Evolutionary conservation across 352 stramenopile species (phyloP), one percentile per base, ranked within the genome.

Genomic region (Phytopythium oedochilum): DNA sequence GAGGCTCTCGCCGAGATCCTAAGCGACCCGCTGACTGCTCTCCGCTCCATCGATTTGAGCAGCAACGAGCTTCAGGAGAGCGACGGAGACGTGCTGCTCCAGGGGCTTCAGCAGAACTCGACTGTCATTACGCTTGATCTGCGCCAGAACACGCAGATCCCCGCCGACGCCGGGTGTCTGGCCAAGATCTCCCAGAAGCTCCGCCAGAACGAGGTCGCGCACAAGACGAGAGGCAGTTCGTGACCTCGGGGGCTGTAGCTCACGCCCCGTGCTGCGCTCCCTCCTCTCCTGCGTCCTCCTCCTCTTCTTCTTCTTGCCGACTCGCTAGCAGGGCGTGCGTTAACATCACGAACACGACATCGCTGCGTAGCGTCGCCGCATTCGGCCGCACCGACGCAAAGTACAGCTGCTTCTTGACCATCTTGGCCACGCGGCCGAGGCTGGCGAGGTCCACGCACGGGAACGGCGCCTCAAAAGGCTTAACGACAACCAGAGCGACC

Each of bases 21-120:
- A 18, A 67, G 70, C 20, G 73, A 96, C 48, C 68, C 83, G 18
- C 53, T 80, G 0, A 85, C 70, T 6, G 53, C 73, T 18, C 63
- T 97, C 39, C 62, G 68, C 2, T 82, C 76, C 3, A 67, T 97
- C 42, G 83, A 97, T 55, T 61, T 97, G 18, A 96, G 83, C 52
- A 83, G 80, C 42, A 97, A 97, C 57, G 46, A 64, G 31, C 57
- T 97, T 0, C 78, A 39, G 3, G 83, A 91, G 61, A 57, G 58
- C 5, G 80, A 94, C 45, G 80, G 65, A 18, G 72, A 81, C 20
- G 47, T 71, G 26, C 57, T 96, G 22, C 61, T 78, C 2, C 73
- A 84, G 31, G 82, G 80, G 0, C 63, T 96, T 15, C 60, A 79
- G 57, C 68, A 82, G 29, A 92, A 94, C 56, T 55, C 46, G 46